These are phyloP conservation scores for Cladosporium oxysporum DNA, from an alignment of 2,329 filamentous ascomycete species.

Conservation along the genomic window DNA sequence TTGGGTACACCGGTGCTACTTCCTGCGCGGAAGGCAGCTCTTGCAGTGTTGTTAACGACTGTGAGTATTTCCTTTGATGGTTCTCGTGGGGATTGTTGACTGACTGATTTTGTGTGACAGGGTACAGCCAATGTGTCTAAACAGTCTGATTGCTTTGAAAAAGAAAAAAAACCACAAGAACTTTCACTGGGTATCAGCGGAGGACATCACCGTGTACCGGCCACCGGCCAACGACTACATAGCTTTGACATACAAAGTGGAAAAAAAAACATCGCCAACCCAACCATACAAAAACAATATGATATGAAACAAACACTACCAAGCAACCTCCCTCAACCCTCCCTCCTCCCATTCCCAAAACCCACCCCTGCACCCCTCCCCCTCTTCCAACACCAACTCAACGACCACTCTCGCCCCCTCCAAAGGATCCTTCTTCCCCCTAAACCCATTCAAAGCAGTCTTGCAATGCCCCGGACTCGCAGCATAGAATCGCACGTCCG, in stretches of 20 bases:
- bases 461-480: constrained; percentile 30
- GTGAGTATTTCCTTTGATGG: not conserved
- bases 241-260: not conserved
- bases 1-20: not conserved
- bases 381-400: constrained; percentile 25
- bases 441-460: constrained; percentile 32
- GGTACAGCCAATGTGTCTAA: not conserved
- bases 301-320: not conserved
- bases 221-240: not conserved
- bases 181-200: not conserved
- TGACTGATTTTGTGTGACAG: not conserved
- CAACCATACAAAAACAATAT: not conserved
- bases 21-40: not conserved
- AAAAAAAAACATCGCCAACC: not conserved
- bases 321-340: constrained; percentile 22
- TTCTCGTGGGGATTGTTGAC: not conserved
- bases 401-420: constrained; percentile 28
- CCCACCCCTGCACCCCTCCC: constrained; percentile 23
- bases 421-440: constrained; percentile 28
- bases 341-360: constrained; percentile 28
- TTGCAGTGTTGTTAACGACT: not conserved
- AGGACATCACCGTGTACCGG: not conserved
- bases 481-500: constrained; percentile 24
- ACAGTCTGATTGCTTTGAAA: not conserved
- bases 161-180: not conserved